Percentiles rank a stretch among this genome's conserved stretches.
Conservation (phyloP, 2,329 filamentous ascomycete species). For the Microascus cirrosus region DNA sequence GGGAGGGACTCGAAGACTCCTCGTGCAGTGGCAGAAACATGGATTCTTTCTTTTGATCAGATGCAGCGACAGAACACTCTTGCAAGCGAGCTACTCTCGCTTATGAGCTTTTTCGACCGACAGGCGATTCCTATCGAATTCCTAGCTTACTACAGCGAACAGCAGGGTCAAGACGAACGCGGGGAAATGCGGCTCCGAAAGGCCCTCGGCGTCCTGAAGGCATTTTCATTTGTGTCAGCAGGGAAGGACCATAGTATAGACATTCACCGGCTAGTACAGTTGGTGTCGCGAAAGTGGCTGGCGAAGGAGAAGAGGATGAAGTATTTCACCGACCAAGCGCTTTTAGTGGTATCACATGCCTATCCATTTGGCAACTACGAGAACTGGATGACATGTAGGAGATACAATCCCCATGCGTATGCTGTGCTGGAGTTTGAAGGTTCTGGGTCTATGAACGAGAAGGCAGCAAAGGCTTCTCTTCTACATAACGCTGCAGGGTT, state of each 20-base stretch:
- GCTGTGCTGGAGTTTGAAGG: constrained; percentile 9
- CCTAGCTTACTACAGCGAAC: not conserved
- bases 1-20: constrained; percentile 16
- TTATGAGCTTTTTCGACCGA: constrained; percentile 15
- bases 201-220: constrained; percentile 15
- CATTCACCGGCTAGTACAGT: constrained; percentile 23
- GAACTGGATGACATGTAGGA: constrained; percentile 7
- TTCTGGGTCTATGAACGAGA: constrained; percentile 7
- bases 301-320: not conserved
- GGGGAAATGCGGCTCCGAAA: constrained; percentile 3
- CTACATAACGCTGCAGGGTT: not conserved
- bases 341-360: constrained; percentile 8
- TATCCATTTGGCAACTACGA: constrained; percentile 13
- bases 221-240: constrained; percentile 16
- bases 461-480: not conserved
- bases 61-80: constrained; percentile 13
- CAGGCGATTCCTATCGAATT: constrained; percentile 14
- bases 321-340: constrained; percentile 11
- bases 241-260: constrained; percentile 9
- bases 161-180: not conserved
- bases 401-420: constrained; percentile 14
- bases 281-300: constrained; percentile 19
- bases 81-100: constrained; percentile 14
- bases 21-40: constrained; percentile 17
- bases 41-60: constrained; percentile 22